phyloP scores from a whole-genome alignment of 2,329 filamentous ascomycete species.

The Juglanconis sp. region DNA sequence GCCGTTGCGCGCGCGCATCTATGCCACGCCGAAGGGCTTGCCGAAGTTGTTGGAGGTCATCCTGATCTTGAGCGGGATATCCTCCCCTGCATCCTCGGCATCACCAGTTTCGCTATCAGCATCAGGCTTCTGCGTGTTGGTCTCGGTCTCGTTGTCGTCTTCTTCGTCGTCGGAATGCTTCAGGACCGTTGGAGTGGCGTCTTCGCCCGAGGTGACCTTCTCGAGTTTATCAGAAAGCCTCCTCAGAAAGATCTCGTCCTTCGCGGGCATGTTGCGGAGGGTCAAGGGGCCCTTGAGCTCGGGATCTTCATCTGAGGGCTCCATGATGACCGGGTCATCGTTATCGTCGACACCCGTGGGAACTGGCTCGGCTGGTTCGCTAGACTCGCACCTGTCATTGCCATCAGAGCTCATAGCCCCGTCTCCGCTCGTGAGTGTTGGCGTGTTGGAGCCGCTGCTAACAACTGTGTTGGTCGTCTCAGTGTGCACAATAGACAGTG shows the following conservation, averaged over 20 bases:
- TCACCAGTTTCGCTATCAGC: slow-evolving; percentile 24
- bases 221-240: slow-evolving; percentile 50
- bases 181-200: slow-evolving; percentile 43
- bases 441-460: slow-evolving; percentile 39
- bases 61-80: slow-evolving; percentile 42
- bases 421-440: slow-evolving; percentile 26
- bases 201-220: slow-evolving; percentile 43
- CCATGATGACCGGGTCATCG: slow-evolving; percentile 27
- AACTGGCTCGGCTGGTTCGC: slow-evolving; percentile 21
- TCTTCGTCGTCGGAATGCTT: slow-evolving; percentile 22
- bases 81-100: slow-evolving; percentile 32
- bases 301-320: slow-evolving; percentile 40
- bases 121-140: slow-evolving; percentile 3
- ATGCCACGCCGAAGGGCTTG: slow-evolving; percentile 38
- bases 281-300: slow-evolving; percentile 51
- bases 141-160: not conserved
- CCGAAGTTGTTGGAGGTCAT: slow-evolving; percentile 46
- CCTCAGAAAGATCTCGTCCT: slow-evolving; percentile 53
- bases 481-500: slow-evolving; percentile 47
- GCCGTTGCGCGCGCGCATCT: not conserved
- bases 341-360: slow-evolving; percentile 15
- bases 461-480: slow-evolving; percentile 35
- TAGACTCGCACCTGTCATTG: slow-evolving; percentile 14
- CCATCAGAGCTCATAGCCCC: slow-evolving; percentile 16
- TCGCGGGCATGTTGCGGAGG: slow-evolving; percentile 52